Evolutionary conservation across 805 yeast genomes (phyloP), one percentile per base, ranked within the genome.

Genomic region (Lipomyces mesembrius): DNA sequence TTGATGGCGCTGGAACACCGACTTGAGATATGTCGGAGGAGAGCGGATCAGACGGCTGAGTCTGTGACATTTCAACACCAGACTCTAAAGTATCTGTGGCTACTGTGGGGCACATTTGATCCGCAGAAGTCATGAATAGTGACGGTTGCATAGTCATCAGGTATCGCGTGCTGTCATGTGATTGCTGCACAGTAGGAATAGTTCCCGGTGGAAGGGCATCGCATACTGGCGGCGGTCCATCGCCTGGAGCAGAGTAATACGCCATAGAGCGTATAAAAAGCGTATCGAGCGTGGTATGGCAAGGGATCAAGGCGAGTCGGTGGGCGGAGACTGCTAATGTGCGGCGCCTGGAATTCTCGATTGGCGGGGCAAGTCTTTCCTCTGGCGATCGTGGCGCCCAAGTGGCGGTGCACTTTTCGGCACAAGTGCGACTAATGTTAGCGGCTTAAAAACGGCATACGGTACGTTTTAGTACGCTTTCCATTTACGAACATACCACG

Each of bases 241-340:
- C 32, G 25, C 34, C 55, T 52, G 55, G 55, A 52, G 29, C 34
- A 20, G 55, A 29, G 17, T 52, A 52, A 29, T 52, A 52, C n/a
- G 55, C 55, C 55, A 52, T 52, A 25, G 27, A 17, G 29, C 14
- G 20, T 22, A 52, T 49, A n/a, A 9, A 14, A 20, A 7, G 20
- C n/a, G n/a, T 43, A n/a, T 43, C 22, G 49, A n/a, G 20, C 22
- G 49, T 17, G n/a, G 20, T 4, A 7, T 7, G 49, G 7, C 49
- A n/a, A 43, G 11, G 49, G 22, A 43, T 43, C 49, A 43, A 43
- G 9, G 49, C 20, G 49, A 43, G 49, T 43, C 4, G 3, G 14
- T 3, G 39, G 4, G 39, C 32, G 17, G 39, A 35, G 20, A 14
- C 20, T 17, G 49, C 39, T 37, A 11, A 17, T 14, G 49, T 43